Conservation (phyloP, 805 yeast genomes). For the Candida pseudofarinosa region DNA sequence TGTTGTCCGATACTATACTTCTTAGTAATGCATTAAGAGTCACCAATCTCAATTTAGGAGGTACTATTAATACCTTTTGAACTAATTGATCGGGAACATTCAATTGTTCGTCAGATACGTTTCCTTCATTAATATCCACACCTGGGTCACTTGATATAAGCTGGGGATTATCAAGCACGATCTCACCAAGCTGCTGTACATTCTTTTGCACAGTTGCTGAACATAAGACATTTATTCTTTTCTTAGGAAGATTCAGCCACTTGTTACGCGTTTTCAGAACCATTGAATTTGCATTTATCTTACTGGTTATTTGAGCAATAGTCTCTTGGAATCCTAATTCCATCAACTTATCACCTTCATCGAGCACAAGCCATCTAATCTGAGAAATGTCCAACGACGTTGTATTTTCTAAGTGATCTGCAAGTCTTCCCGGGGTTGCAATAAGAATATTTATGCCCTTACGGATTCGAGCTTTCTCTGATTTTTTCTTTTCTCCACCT, state of each 20-base stretch:
- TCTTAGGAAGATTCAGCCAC: constrained; percentile 60
- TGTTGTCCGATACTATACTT: constrained; percentile 14
- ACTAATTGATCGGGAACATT: constrained; percentile 87
- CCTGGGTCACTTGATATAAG: constrained; percentile 48
- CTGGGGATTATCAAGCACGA: constrained; percentile 70
- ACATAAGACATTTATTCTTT: constrained; percentile 77
- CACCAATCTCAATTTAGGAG: constrained; percentile 87
- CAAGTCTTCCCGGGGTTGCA: constrained; percentile 95
- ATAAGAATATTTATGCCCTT: constrained; percentile 95
- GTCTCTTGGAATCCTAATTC: constrained; percentile 97
- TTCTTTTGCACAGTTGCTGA: constrained; percentile 89
- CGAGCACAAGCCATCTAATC: constrained; percentile 83
- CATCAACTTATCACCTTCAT: constrained; percentile 95
- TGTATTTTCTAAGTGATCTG: constrained; percentile 93
- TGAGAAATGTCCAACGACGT: constrained; percentile 65
- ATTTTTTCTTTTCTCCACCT: constrained; percentile 97
- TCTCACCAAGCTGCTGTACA: constrained; percentile 76
- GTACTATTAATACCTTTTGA: constrained; percentile 79
- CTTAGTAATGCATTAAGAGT: constrained; percentile 67
- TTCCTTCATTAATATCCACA: constrained; percentile 3
- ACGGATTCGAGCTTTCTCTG: constrained; percentile 92
- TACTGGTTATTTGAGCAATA: constrained; percentile 65
- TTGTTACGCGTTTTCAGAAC: constrained; percentile 30
- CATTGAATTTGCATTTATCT: constrained; percentile 45
- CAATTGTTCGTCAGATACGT: constrained; percentile 6